Base-by-base conservation (phyloP, 352 stramenopile species). In the Pythium volutum region DNA sequence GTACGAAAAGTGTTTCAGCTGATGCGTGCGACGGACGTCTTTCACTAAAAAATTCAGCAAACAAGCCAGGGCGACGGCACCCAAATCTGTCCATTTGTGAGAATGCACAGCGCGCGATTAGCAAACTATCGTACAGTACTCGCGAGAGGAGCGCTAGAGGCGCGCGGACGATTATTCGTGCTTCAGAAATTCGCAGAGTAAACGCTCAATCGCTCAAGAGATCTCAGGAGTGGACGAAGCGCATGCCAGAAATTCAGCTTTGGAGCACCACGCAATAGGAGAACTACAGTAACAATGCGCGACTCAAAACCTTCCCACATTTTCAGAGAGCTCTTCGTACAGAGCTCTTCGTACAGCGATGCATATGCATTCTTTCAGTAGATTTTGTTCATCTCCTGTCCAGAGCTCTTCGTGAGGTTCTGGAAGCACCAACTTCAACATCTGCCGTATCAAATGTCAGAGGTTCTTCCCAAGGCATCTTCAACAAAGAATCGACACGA, bases 401-500 rank as follows among this genome's bases (percentile, higher is more conserved):
- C n/a, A n/a, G 49, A 4, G 41, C 41, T 6, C 22, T 26, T 33
- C 1, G 9, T 26, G 23, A 11, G 9, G 22, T 1, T 29, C 25
- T 39, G 18, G 18, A 14, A 2, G 27, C 20, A 49, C 55, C 53
- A 78, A 80, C 75, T 83, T 83, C 72, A 80, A 80, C 39, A 50
- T 61, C 31, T 36, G 6, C 10, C 10, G 59, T 70, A 84, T 80
- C 31, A 70, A 59, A 16, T 84, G 57, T 75, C 50, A 52, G 43
- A 76, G 73, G 73, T 66, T 43, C 0, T 26, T 22, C 4, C 5
- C 8, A 5, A 20, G 29, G 26, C 29, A 53, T 23, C 71, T 81
- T 81, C 73, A 81, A 80, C 70, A 72, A 66, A 62, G 70, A 75
- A 73, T 66, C 63, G 73, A 64, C 66, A 73, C 69, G 53, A 52